Conservation (phyloP, 805 yeast species). For the Jamesozyma rosinii region DNA sequence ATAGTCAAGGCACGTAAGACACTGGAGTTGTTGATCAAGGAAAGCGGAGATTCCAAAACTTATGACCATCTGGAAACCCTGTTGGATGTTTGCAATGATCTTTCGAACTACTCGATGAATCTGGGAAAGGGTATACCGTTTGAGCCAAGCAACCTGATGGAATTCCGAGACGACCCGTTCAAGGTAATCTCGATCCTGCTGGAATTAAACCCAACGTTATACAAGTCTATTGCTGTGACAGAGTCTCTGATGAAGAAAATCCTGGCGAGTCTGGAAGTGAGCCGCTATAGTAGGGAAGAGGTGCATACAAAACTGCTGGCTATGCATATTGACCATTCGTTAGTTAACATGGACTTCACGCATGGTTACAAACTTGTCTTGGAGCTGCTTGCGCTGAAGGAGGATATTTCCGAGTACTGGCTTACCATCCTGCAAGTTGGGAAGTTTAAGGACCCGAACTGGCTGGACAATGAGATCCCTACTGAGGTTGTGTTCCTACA, state of each 20-base stretch:
- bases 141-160: constrained; percentile 34
- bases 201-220: constrained; percentile 47
- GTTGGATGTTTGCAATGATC: constrained; percentile 23
- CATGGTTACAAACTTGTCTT: constrained; percentile 42
- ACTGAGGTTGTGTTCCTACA: constrained; percentile 39
- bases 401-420: constrained; percentile 40
- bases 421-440: constrained; percentile 66
- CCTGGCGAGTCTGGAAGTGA: constrained; percentile 27
- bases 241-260: constrained; percentile 29
- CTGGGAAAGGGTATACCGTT: constrained; percentile 31
- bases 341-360: constrained; percentile 51
- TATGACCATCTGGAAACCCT: constrained; percentile 13
- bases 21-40: constrained; percentile 13
- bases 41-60: constrained; percentile 4
- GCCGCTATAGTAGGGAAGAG: neutral
- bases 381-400: constrained; percentile 31
- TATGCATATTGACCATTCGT: constrained; percentile 58
- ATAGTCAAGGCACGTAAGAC: constrained; percentile 32
- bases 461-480: constrained; percentile 35
- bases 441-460: constrained; percentile 41
- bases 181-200: constrained; percentile 36
- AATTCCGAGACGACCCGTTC: constrained; percentile 27
- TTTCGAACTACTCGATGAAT: constrained; percentile 26
- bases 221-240: constrained; percentile 37
- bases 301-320: constrained; percentile 28